Conservation (phyloP, 768 basidiomycete genomes). For the Kwoniella newhampshirensis region DNA sequence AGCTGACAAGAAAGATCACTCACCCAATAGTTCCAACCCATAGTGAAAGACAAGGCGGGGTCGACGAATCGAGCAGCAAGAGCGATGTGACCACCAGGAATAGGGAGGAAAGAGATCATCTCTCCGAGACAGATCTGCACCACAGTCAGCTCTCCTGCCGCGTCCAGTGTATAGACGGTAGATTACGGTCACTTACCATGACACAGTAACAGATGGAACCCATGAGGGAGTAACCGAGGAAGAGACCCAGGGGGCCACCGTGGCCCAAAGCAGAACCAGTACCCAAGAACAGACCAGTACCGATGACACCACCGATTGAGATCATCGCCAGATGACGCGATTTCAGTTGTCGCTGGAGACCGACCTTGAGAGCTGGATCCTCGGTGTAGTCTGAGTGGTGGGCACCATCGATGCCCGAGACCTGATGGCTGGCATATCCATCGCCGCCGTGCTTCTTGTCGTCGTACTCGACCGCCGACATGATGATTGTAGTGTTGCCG, state of each 20-base stretch:
- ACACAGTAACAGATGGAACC: conserved; percentile 55
- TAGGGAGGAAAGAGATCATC: conserved; percentile 43
- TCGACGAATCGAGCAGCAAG: conserved; percentile 58
- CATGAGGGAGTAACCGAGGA: conserved; percentile 39
- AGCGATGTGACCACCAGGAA: conserved; percentile 46
- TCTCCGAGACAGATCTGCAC: conserved; percentile 37
- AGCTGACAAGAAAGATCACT: not conserved
- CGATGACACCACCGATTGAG: conserved; percentile 37
- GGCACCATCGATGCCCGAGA: conserved; percentile 8
- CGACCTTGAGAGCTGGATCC: conserved; percentile 3
- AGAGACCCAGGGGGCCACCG: conserved; percentile 46
- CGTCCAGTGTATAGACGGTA: not conserved
- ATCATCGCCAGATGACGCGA: conserved; percentile 35
- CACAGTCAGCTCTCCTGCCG: not conserved
- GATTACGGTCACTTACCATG: conserved; percentile 58
- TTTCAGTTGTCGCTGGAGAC: conserved; percentile 30
- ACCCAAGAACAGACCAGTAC: conserved; percentile 63
- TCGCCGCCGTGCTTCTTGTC: conserved; percentile 18
- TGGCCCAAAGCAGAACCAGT: conserved; percentile 52
- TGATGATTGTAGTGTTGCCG: not conserved
- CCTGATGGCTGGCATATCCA: conserved; percentile 12
- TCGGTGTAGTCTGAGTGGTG: not conserved
- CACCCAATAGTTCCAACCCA: conserved; percentile 30
- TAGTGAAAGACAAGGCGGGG: conserved; percentile 57
- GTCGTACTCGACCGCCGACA: conserved; percentile 20